Evolutionary conservation across 139 green algal species (phyloP).

Genomic region (Bryopsis sp.): DNA sequence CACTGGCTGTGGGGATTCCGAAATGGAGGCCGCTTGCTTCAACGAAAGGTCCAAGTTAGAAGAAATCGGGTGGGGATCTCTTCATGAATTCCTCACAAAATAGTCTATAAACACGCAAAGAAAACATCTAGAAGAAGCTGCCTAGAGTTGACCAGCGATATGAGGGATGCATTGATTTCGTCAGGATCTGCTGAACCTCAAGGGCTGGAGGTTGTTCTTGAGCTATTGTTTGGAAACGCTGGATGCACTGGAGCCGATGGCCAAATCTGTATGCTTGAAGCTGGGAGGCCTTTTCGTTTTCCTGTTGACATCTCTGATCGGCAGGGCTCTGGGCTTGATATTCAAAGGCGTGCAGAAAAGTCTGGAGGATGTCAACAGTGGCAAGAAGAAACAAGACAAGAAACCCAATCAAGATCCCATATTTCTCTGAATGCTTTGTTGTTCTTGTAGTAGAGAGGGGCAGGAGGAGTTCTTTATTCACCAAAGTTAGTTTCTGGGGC

Average conservation of each 20-base stretch:
- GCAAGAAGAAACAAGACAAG: no score
- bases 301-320: not conserved
- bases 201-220: conserved; percentile 4
- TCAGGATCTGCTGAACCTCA: not conserved
- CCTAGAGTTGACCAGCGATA: no score
- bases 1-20: conserved; percentile 4
- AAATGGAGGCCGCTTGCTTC: not conserved
- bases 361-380: not conserved
- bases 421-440: conserved; percentile 1
- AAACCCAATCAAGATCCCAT: not conserved
- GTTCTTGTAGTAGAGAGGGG: no score
- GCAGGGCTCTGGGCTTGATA: conserved; percentile 5
- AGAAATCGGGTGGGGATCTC: not conserved
- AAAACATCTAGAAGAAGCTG: no score
- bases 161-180: no score
- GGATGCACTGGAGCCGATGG: conserved; percentile 3
- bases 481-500: no score
- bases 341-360: conserved; percentile 14
- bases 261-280: not conserved
- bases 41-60: conserved; percentile 1
- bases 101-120: no score
- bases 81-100: conserved; percentile 1
- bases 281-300: conserved; percentile 2
- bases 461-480: no score
- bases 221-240: conserved; percentile 12